Base-by-base conservation (phyloP, 768 basidiomycete genomes). In the Suillus fuscotomentosus region DNA sequence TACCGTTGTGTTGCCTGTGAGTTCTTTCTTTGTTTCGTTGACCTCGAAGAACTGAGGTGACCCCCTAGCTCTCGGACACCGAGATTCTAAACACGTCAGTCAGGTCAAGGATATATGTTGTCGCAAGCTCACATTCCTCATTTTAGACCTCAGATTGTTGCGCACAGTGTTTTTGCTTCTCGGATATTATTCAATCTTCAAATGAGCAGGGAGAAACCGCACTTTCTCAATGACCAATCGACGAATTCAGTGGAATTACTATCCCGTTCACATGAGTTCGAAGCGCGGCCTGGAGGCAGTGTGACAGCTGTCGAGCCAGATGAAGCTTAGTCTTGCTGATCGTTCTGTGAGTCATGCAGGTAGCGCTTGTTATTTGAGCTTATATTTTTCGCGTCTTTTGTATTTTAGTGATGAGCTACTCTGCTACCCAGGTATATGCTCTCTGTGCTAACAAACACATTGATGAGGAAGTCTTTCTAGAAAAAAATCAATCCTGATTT, bases 111-210 rank as follows among this genome's bases (percentile, higher is more conserved):
- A 31, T 27, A 17, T 51, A 5, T 51, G 15, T 5, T 17, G 3
- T 20, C 9, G 27, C 10, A 20, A 14, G 27, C 41, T 60, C 41
- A 60, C 42, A 22, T n/a, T 14, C 38, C 20, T 50, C 20, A 14
- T 41, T 41, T 34, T 5, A 62, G 61, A 39, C 53, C 38, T 22
- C 61, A 62, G n/a, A 42, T 62, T 2, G 61, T 62, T 41, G 31
- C 54, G 6, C 61, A 62, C 38, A 62, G 50, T 36, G 61, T 62
- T 36, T 36, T 62, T 50, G 53, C 61, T 54, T 62, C 61, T 31
- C 61, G 61, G 13, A 62, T 39, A 22, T 31, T 62, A 9, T 56
- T 62, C 50, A 62, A 62, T 53, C 50, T 62, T 54, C 61, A 54
- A 24, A 27, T 14, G n/a, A 56, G 14, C 38, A 51, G 7, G 3